phyloP scores from a whole-genome alignment of 192 early-diverging fungal species.

The Funneliformis mosseae region DNA sequence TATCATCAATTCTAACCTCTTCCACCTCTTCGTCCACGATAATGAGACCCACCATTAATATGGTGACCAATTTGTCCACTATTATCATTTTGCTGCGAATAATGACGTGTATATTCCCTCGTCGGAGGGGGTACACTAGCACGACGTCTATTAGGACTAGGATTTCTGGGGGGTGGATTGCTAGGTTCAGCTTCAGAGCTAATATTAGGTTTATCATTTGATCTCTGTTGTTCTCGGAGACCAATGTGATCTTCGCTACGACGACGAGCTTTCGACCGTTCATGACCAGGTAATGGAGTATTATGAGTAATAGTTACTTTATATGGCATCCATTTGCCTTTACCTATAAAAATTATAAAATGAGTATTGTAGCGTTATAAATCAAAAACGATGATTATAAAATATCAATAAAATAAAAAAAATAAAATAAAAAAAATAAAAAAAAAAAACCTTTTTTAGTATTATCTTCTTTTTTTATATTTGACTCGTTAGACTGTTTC shows the following conservation, averaged over 20 bases:
- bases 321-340: slow-evolving; percentile 55
- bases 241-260: slow-evolving; percentile 37
- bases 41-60: background rate
- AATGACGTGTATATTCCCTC: slow-evolving; percentile 24
- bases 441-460: slow-evolving; percentile 27
- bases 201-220: slow-evolving; percentile 22
- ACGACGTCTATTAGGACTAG: slow-evolving; percentile 25
- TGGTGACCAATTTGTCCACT: slow-evolving; percentile 28
- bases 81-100: slow-evolving; percentile 24
- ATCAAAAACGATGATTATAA: background rate
- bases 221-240: slow-evolving; percentile 3
- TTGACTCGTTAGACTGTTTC: slow-evolving; percentile 21
- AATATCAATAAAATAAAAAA: no score
- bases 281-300: slow-evolving; percentile 46
- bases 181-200: background rate
- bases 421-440: background rate
- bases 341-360: slow-evolving; percentile 34
- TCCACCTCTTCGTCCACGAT: slow-evolving; percentile 29
- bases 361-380: background rate
- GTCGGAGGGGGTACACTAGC: slow-evolving; percentile 26
- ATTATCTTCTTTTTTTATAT: slow-evolving; percentile 19
- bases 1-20: slow-evolving; percentile 12
- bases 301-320: slow-evolving; percentile 59
- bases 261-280: slow-evolving; percentile 37
- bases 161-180: background rate